Evolutionary conservation across 2,329 filamentous ascomycete species (phyloP).

Genomic region (Scedosporium apiospermum): DNA sequence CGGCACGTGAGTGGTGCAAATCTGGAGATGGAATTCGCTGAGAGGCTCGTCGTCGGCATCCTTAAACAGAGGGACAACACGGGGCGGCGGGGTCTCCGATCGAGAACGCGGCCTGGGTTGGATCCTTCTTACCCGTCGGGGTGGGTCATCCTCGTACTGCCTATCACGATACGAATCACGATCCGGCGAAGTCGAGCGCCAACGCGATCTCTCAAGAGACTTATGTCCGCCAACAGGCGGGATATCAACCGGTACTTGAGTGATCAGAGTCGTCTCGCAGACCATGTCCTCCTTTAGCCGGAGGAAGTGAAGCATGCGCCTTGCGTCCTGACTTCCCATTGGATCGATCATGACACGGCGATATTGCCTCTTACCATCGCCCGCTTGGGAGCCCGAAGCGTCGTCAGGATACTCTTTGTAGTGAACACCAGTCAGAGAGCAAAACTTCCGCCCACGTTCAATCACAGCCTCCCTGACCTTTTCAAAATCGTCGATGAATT

Average conservation of each 20-base stretch:
- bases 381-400: slow-evolving; percentile 19
- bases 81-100: slow-evolving; percentile 9
- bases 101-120: slow-evolving; percentile 16
- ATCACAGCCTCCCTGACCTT: slow-evolving; percentile 23
- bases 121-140: neutral
- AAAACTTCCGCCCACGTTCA: slow-evolving; percentile 33
- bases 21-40: slow-evolving; percentile 28
- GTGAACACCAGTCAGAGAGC: slow-evolving; percentile 33
- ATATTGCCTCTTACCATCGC: slow-evolving; percentile 15
- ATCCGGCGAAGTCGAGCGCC: neutral
- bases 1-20: slow-evolving; percentile 29
- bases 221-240: neutral
- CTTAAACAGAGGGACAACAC: neutral
- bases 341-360: slow-evolving; percentile 20
- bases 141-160: neutral
- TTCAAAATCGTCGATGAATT: slow-evolving; percentile 30
- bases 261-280: neutral
- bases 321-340: neutral
- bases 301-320: neutral
- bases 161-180: neutral
- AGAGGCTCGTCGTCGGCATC: slow-evolving; percentile 19
- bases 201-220: neutral
- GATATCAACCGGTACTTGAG: neutral
- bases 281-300: neutral
- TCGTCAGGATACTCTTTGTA: slow-evolving; percentile 36